Evolutionary conservation across 192 early-diverging fungal species (phyloP), one percentile per base, ranked within the genome.

Genomic region (Backusella luteola): DNA sequence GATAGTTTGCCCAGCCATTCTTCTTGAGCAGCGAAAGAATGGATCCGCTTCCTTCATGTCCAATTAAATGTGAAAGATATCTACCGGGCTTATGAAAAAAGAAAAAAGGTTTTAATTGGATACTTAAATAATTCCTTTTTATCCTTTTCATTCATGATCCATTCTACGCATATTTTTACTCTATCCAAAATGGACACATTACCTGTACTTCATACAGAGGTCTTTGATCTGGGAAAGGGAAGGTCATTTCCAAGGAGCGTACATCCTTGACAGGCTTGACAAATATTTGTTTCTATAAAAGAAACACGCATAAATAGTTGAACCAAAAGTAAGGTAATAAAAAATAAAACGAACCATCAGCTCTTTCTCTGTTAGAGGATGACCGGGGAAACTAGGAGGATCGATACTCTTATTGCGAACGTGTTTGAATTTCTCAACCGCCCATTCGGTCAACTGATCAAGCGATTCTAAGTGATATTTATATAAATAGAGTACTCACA

Each of bases 21-120:
- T 92, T 88, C 78, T 97, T 98, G 38, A 99, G 83, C 34, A 91
- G 78, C 4, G 94, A 94, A 26, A 97, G 83, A 56, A 98, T 84
- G 9, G 96, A 97, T 11, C 98, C 98, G 39, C 85, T 84, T 44
- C 92, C 92, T 81, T 98, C 96, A 83, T 97, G 95, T 1, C 97
- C 96, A 77, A 99, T 91, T 66, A 98, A 87, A 79, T 96, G 96
- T 15, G 93, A 91, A 42, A 95, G 73, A 81, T 98, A 98, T 14
- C 87, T 75, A 7, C 87, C 86, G 34, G 96, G 94, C 82, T 94
- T 84, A 14, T 3, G 15, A 67, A 52, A 73, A 77, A 3, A 66
- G 2, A 14, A 35, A 69, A 42, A 66, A 34, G 21, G 53, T 63
- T 2, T 19, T 35, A 21, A 9, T 36, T 39, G 38, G 38, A 23